Evolutionary conservation across 192 early-diverging fungal species (phyloP).

Genomic region (Linnemannia elongata): DNA sequence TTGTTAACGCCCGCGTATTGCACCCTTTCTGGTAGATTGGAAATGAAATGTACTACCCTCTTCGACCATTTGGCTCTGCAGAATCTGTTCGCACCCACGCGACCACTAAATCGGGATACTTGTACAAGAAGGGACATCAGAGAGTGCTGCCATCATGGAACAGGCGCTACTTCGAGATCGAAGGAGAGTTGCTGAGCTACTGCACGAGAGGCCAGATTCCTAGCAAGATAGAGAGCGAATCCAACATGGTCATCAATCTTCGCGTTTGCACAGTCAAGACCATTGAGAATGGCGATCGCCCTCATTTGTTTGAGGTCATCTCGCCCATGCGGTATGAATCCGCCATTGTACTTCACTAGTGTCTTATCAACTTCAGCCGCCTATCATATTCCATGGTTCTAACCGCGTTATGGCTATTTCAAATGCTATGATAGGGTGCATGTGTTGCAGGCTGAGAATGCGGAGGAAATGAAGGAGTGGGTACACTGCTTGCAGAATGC

Average conservation of each 20-base stretch:
- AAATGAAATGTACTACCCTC: constrained; percentile 56
- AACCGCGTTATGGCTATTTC: background rate
- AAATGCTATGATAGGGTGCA: constrained; percentile 63
- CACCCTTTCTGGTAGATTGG: constrained; percentile 15
- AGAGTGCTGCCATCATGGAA: constrained; percentile 85
- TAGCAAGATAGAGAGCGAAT: constrained; percentile 64
- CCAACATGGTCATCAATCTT: constrained; percentile 71
- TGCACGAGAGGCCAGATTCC: constrained; percentile 43
- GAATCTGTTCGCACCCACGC: constrained; percentile 36
- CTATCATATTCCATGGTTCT: background rate
- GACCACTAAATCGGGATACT: constrained; percentile 79
- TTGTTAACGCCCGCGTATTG: background rate
- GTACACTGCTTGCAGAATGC: constrained; percentile 74
- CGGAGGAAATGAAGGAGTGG: constrained; percentile 81
- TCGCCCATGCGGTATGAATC: constrained; percentile 74
- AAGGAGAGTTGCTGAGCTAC: constrained; percentile 70
- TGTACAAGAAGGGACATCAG: constrained; percentile 82
- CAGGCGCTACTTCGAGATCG: constrained; percentile 82
- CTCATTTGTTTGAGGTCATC: constrained; percentile 87
- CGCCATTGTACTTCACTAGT: background rate
- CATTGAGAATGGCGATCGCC: constrained; percentile 72
- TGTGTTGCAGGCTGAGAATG: constrained; percentile 82
- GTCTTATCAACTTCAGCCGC: background rate
- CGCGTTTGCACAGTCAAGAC: constrained; percentile 83
- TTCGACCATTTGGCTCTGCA: constrained; percentile 44